Conservation (phyloP, 192 early-diverging fungal genomes). For the Backusella sp. region DNA sequence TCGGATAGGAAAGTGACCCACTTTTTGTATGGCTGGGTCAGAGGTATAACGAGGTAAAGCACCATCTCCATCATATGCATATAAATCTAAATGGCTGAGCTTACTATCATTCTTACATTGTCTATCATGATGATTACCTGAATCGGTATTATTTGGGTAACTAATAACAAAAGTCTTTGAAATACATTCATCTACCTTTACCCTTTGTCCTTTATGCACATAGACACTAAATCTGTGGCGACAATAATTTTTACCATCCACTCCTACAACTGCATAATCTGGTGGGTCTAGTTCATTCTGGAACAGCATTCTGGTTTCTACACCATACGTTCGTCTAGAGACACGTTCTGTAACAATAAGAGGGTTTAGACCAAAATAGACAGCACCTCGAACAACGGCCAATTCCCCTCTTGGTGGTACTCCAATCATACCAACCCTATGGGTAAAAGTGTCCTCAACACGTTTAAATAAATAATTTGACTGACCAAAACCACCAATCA, state of each 20-base stretch:
- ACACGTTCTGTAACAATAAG: conserved; percentile 24
- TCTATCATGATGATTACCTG: conserved; percentile 14
- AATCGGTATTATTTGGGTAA: conserved; percentile 36
- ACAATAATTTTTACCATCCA: conserved; percentile 41
- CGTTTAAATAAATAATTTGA: conserved; percentile 47
- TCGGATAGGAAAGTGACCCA: conserved; percentile 16
- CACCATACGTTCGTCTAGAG: conserved; percentile 46
- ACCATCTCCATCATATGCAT: neutral
- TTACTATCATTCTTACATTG: neutral
- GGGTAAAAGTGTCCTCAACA: conserved; percentile 43
- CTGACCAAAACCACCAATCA: conserved; percentile 53
- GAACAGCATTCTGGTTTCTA: conserved; percentile 45
- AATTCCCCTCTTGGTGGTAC: conserved; percentile 45
- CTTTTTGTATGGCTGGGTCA: conserved; percentile 17
- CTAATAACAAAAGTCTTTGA: conserved; percentile 44
- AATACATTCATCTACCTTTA: conserved; percentile 45
- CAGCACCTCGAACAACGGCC: conserved; percentile 47
- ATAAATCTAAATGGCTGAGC: neutral
- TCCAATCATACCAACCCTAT: conserved; percentile 19
- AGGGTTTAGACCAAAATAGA: conserved; percentile 42
- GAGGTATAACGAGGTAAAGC: conserved; percentile 17
- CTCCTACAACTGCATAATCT: conserved; percentile 39
- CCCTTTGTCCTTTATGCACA: conserved; percentile 41
- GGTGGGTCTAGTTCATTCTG: conserved; percentile 44
- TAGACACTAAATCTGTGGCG: conserved; percentile 50